phyloP scores from a whole-genome alignment of 768 basidiomycete species.

The Termitomyces sp. region DNA sequence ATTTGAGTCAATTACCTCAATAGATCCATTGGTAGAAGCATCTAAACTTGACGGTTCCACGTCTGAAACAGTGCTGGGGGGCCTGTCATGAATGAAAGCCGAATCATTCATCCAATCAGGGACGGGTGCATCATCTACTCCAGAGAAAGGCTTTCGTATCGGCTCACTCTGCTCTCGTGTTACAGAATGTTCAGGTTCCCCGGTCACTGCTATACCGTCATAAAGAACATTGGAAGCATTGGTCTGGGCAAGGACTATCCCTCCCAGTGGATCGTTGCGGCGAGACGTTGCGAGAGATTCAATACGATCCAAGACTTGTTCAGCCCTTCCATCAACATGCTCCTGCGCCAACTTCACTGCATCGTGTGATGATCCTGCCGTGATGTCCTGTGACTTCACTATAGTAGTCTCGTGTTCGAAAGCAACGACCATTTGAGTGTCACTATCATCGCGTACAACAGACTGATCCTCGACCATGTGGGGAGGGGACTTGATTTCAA shows the following conservation, averaged over 20 bases:
- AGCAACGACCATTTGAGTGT: not conserved
- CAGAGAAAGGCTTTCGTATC: not conserved
- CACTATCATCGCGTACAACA: conserved; percentile 6
- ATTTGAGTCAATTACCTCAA: not conserved
- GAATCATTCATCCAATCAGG: not conserved
- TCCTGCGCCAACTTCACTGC: not conserved
- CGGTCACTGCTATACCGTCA: conserved; percentile 6
- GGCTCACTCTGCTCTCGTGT: not conserved
- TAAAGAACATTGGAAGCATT: conserved; percentile 7
- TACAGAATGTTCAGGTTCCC: not conserved
- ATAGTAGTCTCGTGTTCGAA: not conserved
- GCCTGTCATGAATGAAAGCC: not conserved
- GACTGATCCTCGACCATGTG: conserved; percentile 20
- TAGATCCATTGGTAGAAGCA: not conserved
- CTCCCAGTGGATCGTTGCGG: not conserved
- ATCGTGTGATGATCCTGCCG: not conserved
- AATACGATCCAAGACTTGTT: not conserved
- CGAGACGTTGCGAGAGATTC: not conserved
- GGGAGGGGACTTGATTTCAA: conserved; percentile 22
- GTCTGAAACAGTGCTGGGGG: not conserved
- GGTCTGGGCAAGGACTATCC: not conserved
- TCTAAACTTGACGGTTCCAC: not conserved
- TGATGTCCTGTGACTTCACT: not conserved
- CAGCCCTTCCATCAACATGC: not conserved
- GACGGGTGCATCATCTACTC: not conserved